Base-by-base conservation (phyloP, 805 yeast genomes). In the Barnettozyma botsteinii region DNA sequence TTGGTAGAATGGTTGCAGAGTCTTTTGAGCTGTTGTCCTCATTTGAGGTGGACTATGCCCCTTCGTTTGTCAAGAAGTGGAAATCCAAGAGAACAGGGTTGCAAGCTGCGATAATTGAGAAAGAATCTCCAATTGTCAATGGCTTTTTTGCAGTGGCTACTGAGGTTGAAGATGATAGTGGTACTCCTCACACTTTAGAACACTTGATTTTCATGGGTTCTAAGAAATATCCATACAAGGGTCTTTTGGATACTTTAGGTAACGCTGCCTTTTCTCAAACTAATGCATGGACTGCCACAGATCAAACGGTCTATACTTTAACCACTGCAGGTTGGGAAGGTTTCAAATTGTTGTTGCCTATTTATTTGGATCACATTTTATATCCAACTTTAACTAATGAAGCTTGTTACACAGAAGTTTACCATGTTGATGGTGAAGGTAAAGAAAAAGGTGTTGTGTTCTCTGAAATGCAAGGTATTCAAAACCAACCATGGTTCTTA, bases 111-210 rank as follows among this genome's bases (percentile, higher is more conserved):
- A 73, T 85, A 46, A 69, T 93, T 28, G 72, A 80, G 54, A 85
- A 83, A 54, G 81, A 87, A 21, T 80, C 95, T 3, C 97, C 98
- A 3, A 71, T 87, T 24, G 88, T 93, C 3, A 80, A 81, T 54
- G 98, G 98, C n/a, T 84, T 83, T 56, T 87, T 93, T 61, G 94
- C 96, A 1, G 95, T 93, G 4, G 96, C 95, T 14, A 88, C 98
- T 1, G 98, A 93, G 59, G 85, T 86, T 37, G 66, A 72, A 18
- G 79, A 87, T 55, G 93, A 89, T 58, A 76, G 88, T 19, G 98
- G 98, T 7, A 77, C 85, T 47, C 98, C 98, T 1, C 98, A 93
- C 55, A 93, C 98, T 2, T 63, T 93, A 38, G 98, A 93, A 63
- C 98, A 93, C 64, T 68, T 93, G 60, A 73, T 91, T 27, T 93